phyloP scores from a whole-genome alignment of 768 basidiomycete genomes.

The Leccinellum albellum region DNA sequence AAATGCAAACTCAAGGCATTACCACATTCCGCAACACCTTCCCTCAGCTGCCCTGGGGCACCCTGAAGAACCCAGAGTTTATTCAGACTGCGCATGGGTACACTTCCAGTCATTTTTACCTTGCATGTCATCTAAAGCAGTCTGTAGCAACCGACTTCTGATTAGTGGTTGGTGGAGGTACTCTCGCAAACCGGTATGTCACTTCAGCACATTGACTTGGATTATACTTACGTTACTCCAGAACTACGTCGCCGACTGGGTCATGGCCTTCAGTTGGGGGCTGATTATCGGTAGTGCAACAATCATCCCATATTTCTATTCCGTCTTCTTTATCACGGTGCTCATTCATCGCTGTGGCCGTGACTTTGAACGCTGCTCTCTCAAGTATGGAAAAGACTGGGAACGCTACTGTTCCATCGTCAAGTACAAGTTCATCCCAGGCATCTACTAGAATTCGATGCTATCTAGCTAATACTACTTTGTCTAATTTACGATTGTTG shows the following conservation, averaged over 20 bases:
- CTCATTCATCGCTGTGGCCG: conserved; percentile 87
- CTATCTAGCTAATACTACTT: conserved; percentile 7
- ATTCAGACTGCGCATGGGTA: conserved; percentile 94
- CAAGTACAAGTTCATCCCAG: conserved; percentile 87
- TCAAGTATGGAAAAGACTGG: conserved; percentile 96
- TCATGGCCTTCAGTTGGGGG: conserved; percentile 83
- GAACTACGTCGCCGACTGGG: conserved; percentile 96
- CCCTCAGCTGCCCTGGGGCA: conserved; percentile 86
- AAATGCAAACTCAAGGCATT: conserved; percentile 93
- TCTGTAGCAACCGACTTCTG: conserved; percentile 78
- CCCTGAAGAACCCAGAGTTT: conserved; percentile 80
- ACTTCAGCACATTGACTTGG: not conserved
- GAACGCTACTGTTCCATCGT: conserved; percentile 84
- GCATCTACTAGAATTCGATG: conserved; percentile 58
- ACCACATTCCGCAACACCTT: conserved; percentile 84
- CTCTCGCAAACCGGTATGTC: conserved; percentile 83
- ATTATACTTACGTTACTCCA: conserved; percentile 23
- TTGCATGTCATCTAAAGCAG: conserved; percentile 6
- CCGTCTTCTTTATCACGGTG: conserved; percentile 91
- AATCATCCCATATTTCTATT: conserved; percentile 94
- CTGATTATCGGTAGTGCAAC: conserved; percentile 69
- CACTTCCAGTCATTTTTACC: conserved; percentile 9
- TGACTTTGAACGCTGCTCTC: conserved; percentile 91
- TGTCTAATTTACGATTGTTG: not conserved
- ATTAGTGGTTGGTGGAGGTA: conserved; percentile 93